Conservation (phyloP, 306 rosid genomes). For the Citrullus colocynthis region DNA sequence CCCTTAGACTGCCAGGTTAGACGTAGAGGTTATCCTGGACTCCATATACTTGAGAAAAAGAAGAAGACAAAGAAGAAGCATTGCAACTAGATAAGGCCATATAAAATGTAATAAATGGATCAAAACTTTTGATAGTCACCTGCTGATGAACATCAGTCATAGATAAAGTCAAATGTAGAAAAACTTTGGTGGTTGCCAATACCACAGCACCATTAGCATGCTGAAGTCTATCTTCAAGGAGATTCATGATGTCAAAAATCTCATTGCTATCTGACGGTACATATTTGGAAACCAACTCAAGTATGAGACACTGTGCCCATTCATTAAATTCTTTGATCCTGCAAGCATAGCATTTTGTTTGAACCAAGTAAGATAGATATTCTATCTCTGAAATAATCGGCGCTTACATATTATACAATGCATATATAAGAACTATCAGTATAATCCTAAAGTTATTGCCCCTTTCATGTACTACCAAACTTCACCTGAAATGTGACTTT, state of each 20-base stretch:
- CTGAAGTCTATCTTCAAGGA: slow-evolving; percentile 98
- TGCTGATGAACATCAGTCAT: slow-evolving; percentile 99
- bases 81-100: background rate
- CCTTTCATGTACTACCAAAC: background rate
- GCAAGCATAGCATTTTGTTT: slow-evolving; percentile 24
- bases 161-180: slow-evolving; percentile 89
- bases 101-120: background rate
- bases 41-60: background rate
- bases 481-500: background rate
- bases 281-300: slow-evolving; percentile 80
- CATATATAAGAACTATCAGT: background rate
- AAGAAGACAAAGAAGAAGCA: background rate
- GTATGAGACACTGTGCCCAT: slow-evolving; percentile 94
- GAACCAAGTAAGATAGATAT: background rate
- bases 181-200: slow-evolving; percentile 83
- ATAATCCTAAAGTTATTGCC: background rate
- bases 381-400: background rate
- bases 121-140: slow-evolving; percentile 32
- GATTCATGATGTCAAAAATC: slow-evolving; percentile 95
- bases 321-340: slow-evolving; percentile 91
- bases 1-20: background rate
- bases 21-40: background rate
- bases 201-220: slow-evolving; percentile 99
- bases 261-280: slow-evolving; percentile 75
- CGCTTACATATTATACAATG: background rate